Evolutionary conservation across 495 filamentous ascomycete genomes (phyloP), one percentile per base, ranked within the genome.

Genomic region (Tirmania nivea): DNA sequence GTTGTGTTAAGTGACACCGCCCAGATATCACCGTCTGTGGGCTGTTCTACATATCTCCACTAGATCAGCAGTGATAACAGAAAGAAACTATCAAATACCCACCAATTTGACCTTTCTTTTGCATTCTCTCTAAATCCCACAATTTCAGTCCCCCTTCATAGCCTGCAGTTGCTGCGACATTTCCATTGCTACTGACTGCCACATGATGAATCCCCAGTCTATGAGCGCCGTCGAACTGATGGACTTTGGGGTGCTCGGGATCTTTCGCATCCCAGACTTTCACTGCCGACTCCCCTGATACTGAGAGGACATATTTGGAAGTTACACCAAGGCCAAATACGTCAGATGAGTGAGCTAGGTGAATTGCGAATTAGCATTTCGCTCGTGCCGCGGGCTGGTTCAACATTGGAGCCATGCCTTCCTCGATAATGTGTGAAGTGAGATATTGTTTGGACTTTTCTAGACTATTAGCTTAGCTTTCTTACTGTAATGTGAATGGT

Each of bases 391-490:
- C 4, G 4, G 25, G 25, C 7, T 31, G 25, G 25, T 31, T 31
- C 25, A 31, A 31, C 25, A 31, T 31, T 7, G 25, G 25, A 31
- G 25, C 25, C 25, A 60, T 64, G 85, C 86, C 86, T 73, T 86
- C 75, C 65, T 93, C 84, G 64, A 90, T 75, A 11, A 87, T 87
- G 69, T 93, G 85, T 54, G 79, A 80, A 54, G 86, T 86, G 36
- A 97, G 77, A 65, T 94, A 96, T 83, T 95, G 92, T 70, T 94
- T 94, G 53, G 90, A 96, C 92, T 97, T 60, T 25, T 48, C 11
- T 12, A 3, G 17, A 17, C 7, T 25, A 14, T 56, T 52, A 61
- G 52, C 12, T 45, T 31, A 31, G 25, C 25, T 31, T 31, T 31
- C 25, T 31, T 31, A 31, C 7, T 31, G 25, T 7, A 31, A 31